Conservation (phyloP, 2,329 filamentous ascomycete genomes). For the Aspergillus brunneoviolaceus region DNA sequence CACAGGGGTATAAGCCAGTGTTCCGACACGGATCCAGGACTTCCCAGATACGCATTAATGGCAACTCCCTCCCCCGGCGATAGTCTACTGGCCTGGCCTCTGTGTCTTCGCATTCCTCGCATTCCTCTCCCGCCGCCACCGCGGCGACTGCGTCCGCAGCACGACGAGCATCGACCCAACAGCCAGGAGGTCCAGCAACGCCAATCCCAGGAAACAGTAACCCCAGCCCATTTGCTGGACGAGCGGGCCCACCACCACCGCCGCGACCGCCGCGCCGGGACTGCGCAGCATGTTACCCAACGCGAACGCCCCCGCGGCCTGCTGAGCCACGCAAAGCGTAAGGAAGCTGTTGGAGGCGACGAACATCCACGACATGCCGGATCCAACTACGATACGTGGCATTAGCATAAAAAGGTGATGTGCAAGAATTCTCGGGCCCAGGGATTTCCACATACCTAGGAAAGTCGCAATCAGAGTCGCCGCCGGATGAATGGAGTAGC, state of each 20-base stretch:
- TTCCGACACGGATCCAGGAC: too few relatives aligned
- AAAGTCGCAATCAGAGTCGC: slow-evolving; percentile 28
- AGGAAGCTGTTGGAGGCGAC: slow-evolving; percentile 45
- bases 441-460: too few relatives aligned
- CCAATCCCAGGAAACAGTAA: slow-evolving; percentile 44
- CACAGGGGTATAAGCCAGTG: too few relatives aligned
- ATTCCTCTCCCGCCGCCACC: too few relatives aligned
- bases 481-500: slow-evolving; percentile 29
- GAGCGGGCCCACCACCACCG: slow-evolving; percentile 37
- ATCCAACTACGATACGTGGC: slow-evolving; percentile 18
- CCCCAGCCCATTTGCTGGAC: slow-evolving; percentile 38
- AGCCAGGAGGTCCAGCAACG: not conserved
- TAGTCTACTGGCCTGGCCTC: too few relatives aligned
- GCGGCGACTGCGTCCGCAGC: too few relatives aligned
- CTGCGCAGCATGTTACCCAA: slow-evolving; percentile 44
- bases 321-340: slow-evolving; percentile 41
- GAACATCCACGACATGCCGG: slow-evolving; percentile 46
- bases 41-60: too few relatives aligned
- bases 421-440: too few relatives aligned
- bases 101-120: too few relatives aligned
- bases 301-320: slow-evolving; percentile 44
- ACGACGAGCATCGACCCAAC: too few relatives aligned
- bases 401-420: too few relatives aligned
- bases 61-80: too few relatives aligned
- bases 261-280: slow-evolving; percentile 40